Conservation (phyloP, 805 yeast genomes). For the Schwanniomyces polymorphus region DNA sequence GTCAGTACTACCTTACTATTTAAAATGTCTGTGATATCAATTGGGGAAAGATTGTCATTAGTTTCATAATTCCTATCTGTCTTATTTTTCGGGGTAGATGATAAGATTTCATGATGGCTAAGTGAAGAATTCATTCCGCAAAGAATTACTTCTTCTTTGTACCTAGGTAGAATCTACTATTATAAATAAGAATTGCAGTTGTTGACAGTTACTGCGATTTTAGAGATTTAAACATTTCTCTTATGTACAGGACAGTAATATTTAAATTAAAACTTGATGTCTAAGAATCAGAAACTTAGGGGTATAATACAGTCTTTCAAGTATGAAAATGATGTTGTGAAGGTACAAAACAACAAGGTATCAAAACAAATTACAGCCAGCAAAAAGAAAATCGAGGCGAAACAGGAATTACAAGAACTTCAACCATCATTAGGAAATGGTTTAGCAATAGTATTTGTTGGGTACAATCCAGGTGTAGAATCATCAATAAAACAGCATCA, state of each 20-base stretch:
- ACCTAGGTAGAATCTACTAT: background rate
- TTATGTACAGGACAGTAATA: background rate
- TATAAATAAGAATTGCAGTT: background rate
- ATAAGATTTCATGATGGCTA: background rate
- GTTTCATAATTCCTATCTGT: background rate
- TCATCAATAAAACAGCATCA: conserved; percentile 65
- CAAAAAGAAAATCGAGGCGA: conserved; percentile 1
- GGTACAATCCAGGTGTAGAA: conserved; percentile 70
- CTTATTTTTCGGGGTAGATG: conserved; percentile 9
- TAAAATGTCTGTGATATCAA: conserved; percentile 7
- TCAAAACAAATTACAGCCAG: conserved; percentile 3
- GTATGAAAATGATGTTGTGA: conserved; percentile 7
- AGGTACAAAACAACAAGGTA: background rate
- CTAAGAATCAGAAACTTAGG: conserved; percentile 7
- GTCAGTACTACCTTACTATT: conserved; percentile 1
- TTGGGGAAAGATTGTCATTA: conserved; percentile 9
- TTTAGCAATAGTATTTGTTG: conserved; percentile 54
- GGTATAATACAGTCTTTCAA: conserved; percentile 16
- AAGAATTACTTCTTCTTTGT: background rate
- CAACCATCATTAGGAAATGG: conserved; percentile 28
- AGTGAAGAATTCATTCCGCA: background rate
- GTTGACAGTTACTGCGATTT: background rate
- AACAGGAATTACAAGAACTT: conserved; percentile 21
- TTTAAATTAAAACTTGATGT: background rate
- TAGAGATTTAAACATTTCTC: background rate